Evolutionary conservation across 2,329 filamentous ascomycete genomes (phyloP), one percentile per base, ranked within the genome.

Genomic region (Polychaeton citri): DNA sequence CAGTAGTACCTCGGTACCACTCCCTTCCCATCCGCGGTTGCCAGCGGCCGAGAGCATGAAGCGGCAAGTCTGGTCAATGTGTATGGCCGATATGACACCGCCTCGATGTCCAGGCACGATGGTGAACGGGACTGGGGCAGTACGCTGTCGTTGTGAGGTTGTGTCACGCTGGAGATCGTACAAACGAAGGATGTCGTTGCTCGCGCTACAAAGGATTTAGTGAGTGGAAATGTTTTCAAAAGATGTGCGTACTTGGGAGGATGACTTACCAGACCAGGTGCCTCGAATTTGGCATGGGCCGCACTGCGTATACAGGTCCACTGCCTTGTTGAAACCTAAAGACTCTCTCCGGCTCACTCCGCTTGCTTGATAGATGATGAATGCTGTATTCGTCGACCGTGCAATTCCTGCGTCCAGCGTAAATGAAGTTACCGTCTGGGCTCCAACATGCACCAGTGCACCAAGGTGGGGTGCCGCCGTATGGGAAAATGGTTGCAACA

Each of bases 401-500:
- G 35, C 85, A 74, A 58, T 96, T 96, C 39, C 90, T 72, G 19
- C 90, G 71, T 1, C 90, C 90, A 0, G 82, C 87, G 60, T 94
- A 98, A 49, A 98, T 87, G 59, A 76, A 85, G 60, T 96, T 96
- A 10, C 90, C 90, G 55, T 95, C 83, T 0, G 86, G 86, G 37
- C 81, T 88, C 90, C 90, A 98, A 63, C 86, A 94, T 1, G 86
- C 85, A 46, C 84, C 87, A 77, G 94, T 95, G 59, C 88, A 96
- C 88, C 88, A 98, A 0, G 88, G 90, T 1, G 90, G 88, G 1
- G 85, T 82, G 13, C 77, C 76, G 8, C 76, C 73, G 8, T 77
- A 69, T 13, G 81, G 83, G 1, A 70, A 68, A 38, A 96, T 88
- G 19, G 79, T 76, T 2, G 90, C 86, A 2, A 94, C 69, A 0